These are phyloP conservation scores for Neurospora hispaniola DNA, from an alignment of 495 filamentous ascomycete species.

Conservation along the genomic window DNA sequence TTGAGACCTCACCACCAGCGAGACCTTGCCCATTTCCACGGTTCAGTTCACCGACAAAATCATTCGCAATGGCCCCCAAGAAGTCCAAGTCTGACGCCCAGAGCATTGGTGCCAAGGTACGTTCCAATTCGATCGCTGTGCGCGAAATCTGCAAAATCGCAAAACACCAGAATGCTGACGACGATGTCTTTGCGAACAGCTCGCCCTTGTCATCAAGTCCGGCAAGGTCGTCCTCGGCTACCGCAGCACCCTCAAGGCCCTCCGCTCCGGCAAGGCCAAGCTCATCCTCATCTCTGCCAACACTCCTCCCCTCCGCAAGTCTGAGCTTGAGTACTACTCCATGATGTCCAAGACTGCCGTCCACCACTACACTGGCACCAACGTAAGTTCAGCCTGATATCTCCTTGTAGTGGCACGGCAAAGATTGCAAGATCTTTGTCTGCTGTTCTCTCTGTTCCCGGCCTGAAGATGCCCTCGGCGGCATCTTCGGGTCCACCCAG, in stretches of 20 bases:
- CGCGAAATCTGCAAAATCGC: not conserved
- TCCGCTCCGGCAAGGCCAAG: slow-evolving; percentile 78
- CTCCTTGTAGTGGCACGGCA: slow-evolving; percentile 8
- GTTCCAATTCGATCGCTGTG: not conserved
- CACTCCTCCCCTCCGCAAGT: slow-evolving; percentile 91
- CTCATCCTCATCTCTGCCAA: slow-evolving; percentile 70
- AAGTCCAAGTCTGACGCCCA: slow-evolving; percentile 88
- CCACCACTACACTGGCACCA: slow-evolving; percentile 95
- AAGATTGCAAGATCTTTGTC: not conserved
- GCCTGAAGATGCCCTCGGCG: not conserved
- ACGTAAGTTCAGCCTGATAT: slow-evolving; percentile 57
- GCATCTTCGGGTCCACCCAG: slow-evolving; percentile 45
- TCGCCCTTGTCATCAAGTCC: slow-evolving; percentile 92
- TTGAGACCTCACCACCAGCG: not conserved
- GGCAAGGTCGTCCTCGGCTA: slow-evolving; percentile 77
- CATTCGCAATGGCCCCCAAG: slow-evolving; percentile 71
- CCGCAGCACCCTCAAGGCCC: slow-evolving; percentile 91
- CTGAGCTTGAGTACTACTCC: slow-evolving; percentile 84
- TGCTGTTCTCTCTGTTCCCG: slow-evolving; percentile 7
- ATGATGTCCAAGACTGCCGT: slow-evolving; percentile 90
- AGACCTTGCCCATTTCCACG: not conserved
- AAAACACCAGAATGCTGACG: not conserved
- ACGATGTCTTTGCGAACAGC: slow-evolving; percentile 17
- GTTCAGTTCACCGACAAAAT: slow-evolving; percentile 7
- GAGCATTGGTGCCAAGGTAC: slow-evolving; percentile 68